These are phyloP conservation scores for Globisporangium mamillatum DNA, from an alignment of 352 stramenopile species.

Conservation along the genomic window DNA sequence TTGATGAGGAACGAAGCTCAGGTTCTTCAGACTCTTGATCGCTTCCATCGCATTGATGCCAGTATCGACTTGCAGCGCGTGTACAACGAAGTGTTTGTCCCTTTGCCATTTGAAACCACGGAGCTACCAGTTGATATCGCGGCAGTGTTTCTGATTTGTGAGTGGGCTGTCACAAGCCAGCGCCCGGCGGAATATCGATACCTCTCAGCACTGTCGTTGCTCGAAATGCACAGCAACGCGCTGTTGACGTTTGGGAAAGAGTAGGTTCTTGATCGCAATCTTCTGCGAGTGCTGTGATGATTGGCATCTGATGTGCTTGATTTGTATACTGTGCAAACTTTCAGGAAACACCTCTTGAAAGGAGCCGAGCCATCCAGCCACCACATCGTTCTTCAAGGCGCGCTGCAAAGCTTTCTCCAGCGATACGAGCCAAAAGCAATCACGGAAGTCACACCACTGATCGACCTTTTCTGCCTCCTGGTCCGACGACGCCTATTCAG, in stretches of 20 bases:
- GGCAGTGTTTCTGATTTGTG: conserved; percentile 71
- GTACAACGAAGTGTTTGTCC: conserved; percentile 72
- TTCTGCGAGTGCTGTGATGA: neutral
- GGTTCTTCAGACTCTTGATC: conserved; percentile 73
- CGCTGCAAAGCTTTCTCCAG: conserved; percentile 71
- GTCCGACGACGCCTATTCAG: conserved; percentile 72
- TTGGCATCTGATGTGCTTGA: conserved; percentile 6
- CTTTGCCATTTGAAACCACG: conserved; percentile 30
- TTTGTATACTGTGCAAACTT: conserved; percentile 8
- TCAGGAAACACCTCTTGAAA: conserved; percentile 45
- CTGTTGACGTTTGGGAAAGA: conserved; percentile 59
- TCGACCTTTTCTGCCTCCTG: conserved; percentile 79
- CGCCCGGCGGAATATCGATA: conserved; percentile 80
- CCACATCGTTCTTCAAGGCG: conserved; percentile 70
- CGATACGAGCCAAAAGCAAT: conserved; percentile 75
- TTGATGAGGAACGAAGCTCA: conserved; percentile 74
- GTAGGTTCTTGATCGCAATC: conserved; percentile 24
- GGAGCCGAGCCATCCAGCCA: conserved; percentile 44
- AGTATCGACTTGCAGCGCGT: conserved; percentile 63
- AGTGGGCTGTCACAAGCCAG: conserved; percentile 83
- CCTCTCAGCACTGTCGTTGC: conserved; percentile 67
- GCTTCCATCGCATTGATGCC: conserved; percentile 78
- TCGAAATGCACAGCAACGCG: conserved; percentile 79
- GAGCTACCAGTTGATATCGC: conserved; percentile 70
- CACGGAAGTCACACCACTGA: conserved; percentile 76